Evolutionary conservation across 2,329 filamentous ascomycete species (phyloP), one percentile per base, ranked within the genome.

Genomic region (Colletotrichum neosansevieriae): DNA sequence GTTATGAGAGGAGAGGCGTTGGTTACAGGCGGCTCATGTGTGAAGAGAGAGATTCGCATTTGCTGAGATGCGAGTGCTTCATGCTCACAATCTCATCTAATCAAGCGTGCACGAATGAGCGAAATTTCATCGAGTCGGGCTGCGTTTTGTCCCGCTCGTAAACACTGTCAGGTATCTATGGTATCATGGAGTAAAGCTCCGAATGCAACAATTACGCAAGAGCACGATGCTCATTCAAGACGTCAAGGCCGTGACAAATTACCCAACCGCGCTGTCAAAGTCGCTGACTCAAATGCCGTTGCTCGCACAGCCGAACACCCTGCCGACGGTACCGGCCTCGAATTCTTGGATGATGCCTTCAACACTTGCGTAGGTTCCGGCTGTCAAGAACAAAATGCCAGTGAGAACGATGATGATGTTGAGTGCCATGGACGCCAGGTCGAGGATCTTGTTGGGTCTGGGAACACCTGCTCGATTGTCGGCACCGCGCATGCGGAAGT

Each of bases 321-420:
- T 88, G 1, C 90, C 86, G 29, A 97, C 92, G 1, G 81, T 81
- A 3, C 88, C 87, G 1, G 84, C 79, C 36, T 85, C 76, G 75
- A 95, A 97, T 19, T 90, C 89, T 67, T 93, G 84, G 24, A 96
- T 86, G 66, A 94, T 94, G 63, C 88, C 89, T 78, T 93, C 86
- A 0, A 94, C 89, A 68, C 88, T 91, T 40, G 88, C 89, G 75
- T 97, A 97, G 3, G 94, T 98, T 42, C 94, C 94, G 1, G 86
- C 92, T 0, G 86, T 90, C 54, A 98, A 80, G 82, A 97, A 97
- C 72, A 94, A 88, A n/a, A 97, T 59, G 0, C 94, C 94, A 17
- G 92, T 88, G 2, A 85, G 32, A 66, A 96, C 94, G 67, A 97
- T 88, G 70, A 89, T 73, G 15, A 93, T 75, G 75, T 97, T 98